Conservation (phyloP, 2,329 filamentous ascomycete species). For the Ceratocystis albifundus region DNA sequence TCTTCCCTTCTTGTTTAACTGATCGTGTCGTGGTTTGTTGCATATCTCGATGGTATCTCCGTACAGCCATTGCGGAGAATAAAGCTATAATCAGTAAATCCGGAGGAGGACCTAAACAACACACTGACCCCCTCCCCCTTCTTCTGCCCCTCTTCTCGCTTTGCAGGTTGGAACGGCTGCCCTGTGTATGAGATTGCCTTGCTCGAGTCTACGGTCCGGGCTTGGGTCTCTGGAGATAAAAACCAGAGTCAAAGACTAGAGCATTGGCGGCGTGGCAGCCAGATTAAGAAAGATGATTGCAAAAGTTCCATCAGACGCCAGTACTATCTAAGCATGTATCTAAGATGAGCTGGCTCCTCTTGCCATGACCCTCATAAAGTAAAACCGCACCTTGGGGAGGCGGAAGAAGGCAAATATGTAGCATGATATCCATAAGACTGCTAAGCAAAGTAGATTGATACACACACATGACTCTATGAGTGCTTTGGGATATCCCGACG, state of each 20-base stretch:
- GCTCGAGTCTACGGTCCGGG: not conserved
- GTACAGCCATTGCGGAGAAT: not conserved
- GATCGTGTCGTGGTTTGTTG: not conserved
- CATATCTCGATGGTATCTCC: slow-evolving; percentile 1
- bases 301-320: no score
- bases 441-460: not conserved
- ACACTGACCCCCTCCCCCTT: no score
- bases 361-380: not conserved
- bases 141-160: no score
- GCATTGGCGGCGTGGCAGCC: not conserved
- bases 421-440: not conserved
- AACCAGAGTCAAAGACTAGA: no score
- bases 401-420: not conserved
- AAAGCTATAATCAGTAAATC: no score
- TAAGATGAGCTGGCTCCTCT: not conserved
- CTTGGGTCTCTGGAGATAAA: not conserved
- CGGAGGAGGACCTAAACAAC: no score
- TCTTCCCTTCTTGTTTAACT: not conserved
- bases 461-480: not conserved
- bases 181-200: not conserved
- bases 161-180: no score
- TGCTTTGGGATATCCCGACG: not conserved
- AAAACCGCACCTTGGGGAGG: not conserved
- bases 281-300: not conserved
- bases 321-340: not conserved